Evolutionary conservation across 139 green algal species (phyloP).

Genomic region (Chloropicon primus): DNA sequence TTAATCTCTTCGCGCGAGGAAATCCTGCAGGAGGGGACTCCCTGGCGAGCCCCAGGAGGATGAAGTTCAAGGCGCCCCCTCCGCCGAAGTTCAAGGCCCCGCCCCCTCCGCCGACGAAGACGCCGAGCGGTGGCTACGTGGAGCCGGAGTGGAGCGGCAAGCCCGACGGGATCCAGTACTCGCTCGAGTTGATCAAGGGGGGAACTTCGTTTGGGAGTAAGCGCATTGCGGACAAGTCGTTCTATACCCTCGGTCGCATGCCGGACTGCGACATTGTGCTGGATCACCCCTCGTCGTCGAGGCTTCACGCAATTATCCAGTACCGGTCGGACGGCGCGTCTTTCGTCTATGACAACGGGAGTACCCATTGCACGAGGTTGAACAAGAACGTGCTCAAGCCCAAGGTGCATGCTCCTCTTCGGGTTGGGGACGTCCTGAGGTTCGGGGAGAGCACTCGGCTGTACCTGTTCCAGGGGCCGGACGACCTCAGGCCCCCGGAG

Average conservation of each 20-base stretch:
- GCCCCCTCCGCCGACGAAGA: background rate
- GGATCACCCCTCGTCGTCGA: slow-evolving; percentile 61
- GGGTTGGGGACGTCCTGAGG: slow-evolving; percentile 66
- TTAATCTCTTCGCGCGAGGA: no score
- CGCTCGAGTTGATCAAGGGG: slow-evolving; percentile 49
- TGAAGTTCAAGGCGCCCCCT: background rate
- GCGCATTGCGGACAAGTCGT: slow-evolving; percentile 16
- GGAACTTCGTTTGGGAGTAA: slow-evolving; percentile 33
- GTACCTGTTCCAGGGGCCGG: slow-evolving; percentile 64
- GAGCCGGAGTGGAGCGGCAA: slow-evolving; percentile 39
- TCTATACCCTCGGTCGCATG: slow-evolving; percentile 48
- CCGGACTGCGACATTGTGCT: slow-evolving; percentile 43
- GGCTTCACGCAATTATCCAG: slow-evolving; percentile 17
- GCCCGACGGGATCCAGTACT: slow-evolving; percentile 39
- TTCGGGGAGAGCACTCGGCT: slow-evolving; percentile 70
- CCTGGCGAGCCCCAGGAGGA: no score
- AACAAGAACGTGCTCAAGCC: slow-evolving; percentile 47
- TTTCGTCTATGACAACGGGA: slow-evolving; percentile 70
- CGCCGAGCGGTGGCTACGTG: no score
- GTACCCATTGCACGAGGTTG: slow-evolving; percentile 76
- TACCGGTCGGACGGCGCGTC: slow-evolving; percentile 21
- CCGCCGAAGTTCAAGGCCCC: background rate
- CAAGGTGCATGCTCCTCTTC: slow-evolving; percentile 18
- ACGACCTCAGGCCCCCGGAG: slow-evolving; percentile 74
- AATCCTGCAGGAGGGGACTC: no score